Evolutionary conservation across 495 filamentous ascomycete species (phyloP), one percentile per base, ranked within the genome.

Genomic region (Penicillium ucsense): DNA sequence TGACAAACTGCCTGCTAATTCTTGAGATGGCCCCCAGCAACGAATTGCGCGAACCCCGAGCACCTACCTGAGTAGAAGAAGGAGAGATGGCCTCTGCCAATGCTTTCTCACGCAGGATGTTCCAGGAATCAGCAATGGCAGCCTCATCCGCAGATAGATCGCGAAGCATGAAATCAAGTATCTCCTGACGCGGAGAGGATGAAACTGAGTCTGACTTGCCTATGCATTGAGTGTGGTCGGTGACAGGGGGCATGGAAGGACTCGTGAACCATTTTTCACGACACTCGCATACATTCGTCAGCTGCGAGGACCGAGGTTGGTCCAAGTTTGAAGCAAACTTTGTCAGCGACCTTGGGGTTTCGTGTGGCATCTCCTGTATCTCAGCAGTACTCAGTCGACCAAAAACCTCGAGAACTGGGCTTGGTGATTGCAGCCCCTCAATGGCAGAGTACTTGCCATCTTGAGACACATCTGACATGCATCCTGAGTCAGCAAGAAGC

Each of bases 321-420:
- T 20, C 20, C 20, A 20, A 20, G 20, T 20, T 20, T 20, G 20
- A 20, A 20, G 20, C 20, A 20, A 20, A 20, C 20, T 20, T 20
- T 20, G 20, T 1, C 20, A 20, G 20, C 20, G 20, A 20, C 20
- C 20, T 20, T 2, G 20, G 20, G 20, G 20, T 20, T 20, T 20
- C 20, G 20, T 20, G 20, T 20, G 20, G 20, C 20, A 20, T 20
- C 1, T 20, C 1, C 20, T 20, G 20, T 20, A 20, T 20, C 20
- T 20, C 20, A 20, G 20, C 20, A 20, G 20, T n/a, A 33, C 43
- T 50, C 50, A 60, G 51, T 6, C 45, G 50, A 12, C 40, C 51
- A 7, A 41, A 4, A 10, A 54, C 39, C n/a, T 57, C 32, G 10
- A 60, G 29, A 4, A 52, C 29, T 0, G 46, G 36, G 1, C 20